Evolutionary conservation across 2,329 filamentous ascomycete genomes (phyloP).

Genomic region (Akanthomyces uredinophilus): DNA sequence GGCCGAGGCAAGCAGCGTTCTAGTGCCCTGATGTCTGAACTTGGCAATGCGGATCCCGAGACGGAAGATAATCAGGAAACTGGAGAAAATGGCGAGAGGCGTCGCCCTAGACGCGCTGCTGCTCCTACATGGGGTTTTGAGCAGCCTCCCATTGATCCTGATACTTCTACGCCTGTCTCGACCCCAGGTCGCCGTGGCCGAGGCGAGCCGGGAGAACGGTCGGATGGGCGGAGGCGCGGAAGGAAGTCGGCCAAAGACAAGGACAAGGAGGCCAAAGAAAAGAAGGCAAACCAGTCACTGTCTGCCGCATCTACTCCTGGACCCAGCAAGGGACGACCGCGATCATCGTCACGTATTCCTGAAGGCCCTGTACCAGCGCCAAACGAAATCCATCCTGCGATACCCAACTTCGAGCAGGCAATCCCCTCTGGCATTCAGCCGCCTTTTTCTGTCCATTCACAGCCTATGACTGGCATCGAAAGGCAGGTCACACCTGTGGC

Average conservation of each 20-base stretch:
- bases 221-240: conserved; percentile 33
- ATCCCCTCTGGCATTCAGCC: conserved; percentile 36
- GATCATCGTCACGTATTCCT: conserved; percentile 48
- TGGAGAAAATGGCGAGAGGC: conserved; percentile 55
- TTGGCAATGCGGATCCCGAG: conserved; percentile 55
- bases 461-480: conserved; percentile 22
- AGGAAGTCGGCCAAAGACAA: conserved; percentile 37
- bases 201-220: conserved; percentile 43
- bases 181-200: conserved; percentile 51
- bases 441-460: conserved; percentile 34
- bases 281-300: conserved; percentile 39
- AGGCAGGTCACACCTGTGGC: conserved; percentile 8
- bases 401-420: conserved; percentile 40
- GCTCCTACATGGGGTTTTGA: conserved; percentile 70
- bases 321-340: conserved; percentile 44
- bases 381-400: conserved; percentile 36
- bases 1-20: conserved; percentile 54
- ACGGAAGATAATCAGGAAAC: conserved; percentile 51
- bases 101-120: conserved; percentile 57
- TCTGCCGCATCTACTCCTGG: conserved; percentile 40
- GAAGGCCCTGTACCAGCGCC: conserved; percentile 34
- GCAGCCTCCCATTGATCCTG: conserved; percentile 53
- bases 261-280: conserved; percentile 33
- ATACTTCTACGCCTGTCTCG: conserved; percentile 51
- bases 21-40: conserved; percentile 61